Base-by-base conservation (phyloP, 1,284 basidiomycete genomes). In the Ustilago bromivora region DNA sequence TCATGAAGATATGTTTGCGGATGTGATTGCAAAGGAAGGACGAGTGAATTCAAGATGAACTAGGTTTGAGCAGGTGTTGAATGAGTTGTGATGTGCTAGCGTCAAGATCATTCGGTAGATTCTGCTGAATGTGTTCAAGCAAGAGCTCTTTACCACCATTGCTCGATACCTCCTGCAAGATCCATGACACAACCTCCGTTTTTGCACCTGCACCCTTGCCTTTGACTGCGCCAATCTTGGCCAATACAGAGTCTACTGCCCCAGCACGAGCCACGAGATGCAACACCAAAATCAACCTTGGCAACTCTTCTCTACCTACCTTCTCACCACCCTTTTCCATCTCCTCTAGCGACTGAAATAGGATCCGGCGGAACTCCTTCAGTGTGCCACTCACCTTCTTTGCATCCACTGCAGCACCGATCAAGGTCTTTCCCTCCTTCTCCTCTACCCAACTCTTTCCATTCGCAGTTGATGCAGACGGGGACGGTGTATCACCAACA, bases 331-430 rank as follows among this genome's bases (percentile, higher is more conserved):
- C 56, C 34, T 54, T 17, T 52, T 66, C 63, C 8, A 66, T 13
- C 41, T 71, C 59, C 7, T 49, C 59, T 6, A 51, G 9, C 17
- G 63, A 55, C 13, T 62, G 46, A 35, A 71, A 71, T 2, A 71
- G 55, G 9, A 58, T 12, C 15, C 63, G 38, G 34, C 69, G 59
- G 49, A 71, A 71, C 12, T 52, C 43, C 35, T 66, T 71, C 32
- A 59, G 47, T 31, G 34, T 40, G 13, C 7, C n/a, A 32, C 23
- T n/a, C 34, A 51, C 54, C n/a, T 19, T 40, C 55, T 17, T 59
- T 35, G 19, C 51, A 28, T 32, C 31, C 3, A 7, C 15, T 28
- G 23, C 3, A 5, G 8, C 38, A 12, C 23, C 34, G 4, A 57
- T 35, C 52, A 62, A 17, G 8, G 31, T 40, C 17, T 28, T 28